Percentiles rank a stretch among this genome's conserved stretches.
phyloP scores from a whole-genome alignment of 306 rosid species.

The Albizia julibrissin region DNA sequence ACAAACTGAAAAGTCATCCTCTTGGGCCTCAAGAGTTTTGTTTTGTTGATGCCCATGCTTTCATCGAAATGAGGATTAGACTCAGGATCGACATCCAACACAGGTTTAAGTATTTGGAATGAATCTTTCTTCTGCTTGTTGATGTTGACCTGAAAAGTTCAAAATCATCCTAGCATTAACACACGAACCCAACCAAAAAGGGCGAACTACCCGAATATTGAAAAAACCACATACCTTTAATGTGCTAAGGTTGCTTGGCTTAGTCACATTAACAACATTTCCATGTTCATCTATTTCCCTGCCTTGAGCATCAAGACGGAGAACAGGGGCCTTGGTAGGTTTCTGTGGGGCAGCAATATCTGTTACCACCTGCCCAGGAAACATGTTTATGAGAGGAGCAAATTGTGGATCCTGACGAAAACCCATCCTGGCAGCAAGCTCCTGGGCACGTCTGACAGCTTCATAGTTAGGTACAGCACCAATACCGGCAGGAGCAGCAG shows the following conservation, averaged over 20 bases:
- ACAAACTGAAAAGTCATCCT: slow-evolving; percentile 83
- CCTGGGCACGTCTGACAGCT: slow-evolving; percentile 95
- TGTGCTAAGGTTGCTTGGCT: slow-evolving; percentile 89
- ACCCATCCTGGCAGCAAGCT: slow-evolving; percentile 93
- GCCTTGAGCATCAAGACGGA: slow-evolving; percentile 96
- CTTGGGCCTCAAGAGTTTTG: slow-evolving; percentile 84
- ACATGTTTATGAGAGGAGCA: slow-evolving; percentile 86
- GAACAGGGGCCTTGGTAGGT: slow-evolving; percentile 90
- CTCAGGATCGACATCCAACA: slow-evolving; percentile 84
- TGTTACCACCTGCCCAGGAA: slow-evolving; percentile 74
- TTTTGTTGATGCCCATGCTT: slow-evolving; percentile 80
- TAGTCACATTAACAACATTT: slow-evolving; percentile 70
- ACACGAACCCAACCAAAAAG: background rate
- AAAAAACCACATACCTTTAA: slow-evolving; percentile 67
- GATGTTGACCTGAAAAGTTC: slow-evolving; percentile 77
- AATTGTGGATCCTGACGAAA: slow-evolving; percentile 95
- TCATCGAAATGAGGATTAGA: slow-evolving; percentile 81
- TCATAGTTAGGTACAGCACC: slow-evolving; percentile 55
- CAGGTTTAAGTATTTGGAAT: slow-evolving; percentile 88
- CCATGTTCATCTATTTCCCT: slow-evolving; percentile 97
- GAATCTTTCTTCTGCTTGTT: slow-evolving; percentile 94
- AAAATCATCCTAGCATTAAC: slow-evolving; percentile 12
- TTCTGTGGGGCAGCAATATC: slow-evolving; percentile 70
- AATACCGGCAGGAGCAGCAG: slow-evolving; percentile 45
- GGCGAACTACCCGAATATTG: slow-evolving; percentile 6